These are phyloP conservation scores for Dentiscutata heterogama DNA, from an alignment of 371 early-diverging fungal genomes.

Conservation along the genomic window DNA sequence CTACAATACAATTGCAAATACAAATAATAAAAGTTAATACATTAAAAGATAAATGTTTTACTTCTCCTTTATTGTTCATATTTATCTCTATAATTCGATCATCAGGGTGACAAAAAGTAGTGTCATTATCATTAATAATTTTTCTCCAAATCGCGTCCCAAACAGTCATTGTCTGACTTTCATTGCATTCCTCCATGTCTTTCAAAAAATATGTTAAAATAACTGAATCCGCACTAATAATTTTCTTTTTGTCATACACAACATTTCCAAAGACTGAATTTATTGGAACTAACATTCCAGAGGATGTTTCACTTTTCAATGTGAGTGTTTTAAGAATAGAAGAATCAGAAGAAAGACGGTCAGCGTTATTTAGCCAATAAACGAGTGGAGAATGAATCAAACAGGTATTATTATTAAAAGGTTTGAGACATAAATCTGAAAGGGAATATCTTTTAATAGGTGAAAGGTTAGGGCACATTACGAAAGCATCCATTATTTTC, in stretches of 20 bases:
- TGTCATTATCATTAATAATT: conserved; percentile 44
- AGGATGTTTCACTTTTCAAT: conserved; percentile 49
- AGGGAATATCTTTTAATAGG: conserved; percentile 20
- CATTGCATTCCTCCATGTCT: conserved; percentile 43
- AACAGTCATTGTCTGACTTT: conserved; percentile 47
- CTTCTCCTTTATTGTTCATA: conserved; percentile 48
- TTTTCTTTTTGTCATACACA: conserved; percentile 48
- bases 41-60: conserved; percentile 52
- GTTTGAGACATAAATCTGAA: conserved; percentile 58
- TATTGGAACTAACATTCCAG: conserved; percentile 61
- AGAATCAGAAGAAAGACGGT: conserved; percentile 51
- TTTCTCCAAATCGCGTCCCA: conserved; percentile 62
- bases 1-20: too few relatives aligned
- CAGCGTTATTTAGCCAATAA: conserved; percentile 57
- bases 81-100: conserved; percentile 17
- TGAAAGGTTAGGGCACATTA: conserved; percentile 8
- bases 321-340: conserved; percentile 56
- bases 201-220: conserved; percentile 59
- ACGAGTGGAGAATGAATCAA: conserved; percentile 67
- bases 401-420: conserved; percentile 53
- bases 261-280: conserved; percentile 65
- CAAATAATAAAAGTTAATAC: conserved; percentile 47
- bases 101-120: not conserved
- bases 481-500: not conserved
- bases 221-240: conserved; percentile 62